Evolutionary conservation across 2,329 filamentous ascomycete species (phyloP).

Genomic region (Myriosclerotinia curreyana): DNA sequence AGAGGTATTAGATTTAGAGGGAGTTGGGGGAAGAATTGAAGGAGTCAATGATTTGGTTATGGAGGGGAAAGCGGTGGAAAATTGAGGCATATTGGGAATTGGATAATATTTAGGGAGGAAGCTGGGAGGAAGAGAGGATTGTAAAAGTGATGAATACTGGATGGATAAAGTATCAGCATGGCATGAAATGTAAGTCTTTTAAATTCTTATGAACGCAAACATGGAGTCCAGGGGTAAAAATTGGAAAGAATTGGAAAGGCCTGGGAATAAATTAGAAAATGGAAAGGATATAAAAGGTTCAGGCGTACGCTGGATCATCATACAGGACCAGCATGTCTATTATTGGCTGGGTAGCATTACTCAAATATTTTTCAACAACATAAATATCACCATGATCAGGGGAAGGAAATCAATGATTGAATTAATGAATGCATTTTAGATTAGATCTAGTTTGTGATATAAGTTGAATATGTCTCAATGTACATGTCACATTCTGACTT

Average conservation of each 20-base stretch:
- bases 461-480: background rate
- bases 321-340: background rate
- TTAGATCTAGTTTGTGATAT: background rate
- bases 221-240: constrained; percentile 4
- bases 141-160: background rate
- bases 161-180: background rate
- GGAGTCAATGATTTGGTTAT: constrained; percentile 36
- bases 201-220: background rate
- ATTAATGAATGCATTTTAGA: background rate
- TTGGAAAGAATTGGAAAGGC: background rate
- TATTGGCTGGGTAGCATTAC: background rate
- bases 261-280: background rate
- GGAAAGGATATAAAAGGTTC: background rate
- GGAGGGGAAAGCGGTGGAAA: constrained; percentile 24
- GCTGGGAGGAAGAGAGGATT: background rate
- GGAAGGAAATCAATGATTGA: background rate
- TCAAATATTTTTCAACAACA: background rate
- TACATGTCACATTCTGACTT: background rate
- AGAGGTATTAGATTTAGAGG: constrained; percentile 36
- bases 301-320: background rate
- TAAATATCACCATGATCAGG: background rate
- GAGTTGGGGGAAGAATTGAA: constrained; percentile 35
- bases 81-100: background rate
- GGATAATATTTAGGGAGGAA: background rate
- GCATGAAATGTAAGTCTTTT: background rate